Percentiles rank a stretch among this genome's conserved stretches.
These are phyloP conservation scores for Dothiorella sarmentorum DNA, from an alignment of 2,329 filamentous ascomycete genomes.

Conservation along the genomic window DNA sequence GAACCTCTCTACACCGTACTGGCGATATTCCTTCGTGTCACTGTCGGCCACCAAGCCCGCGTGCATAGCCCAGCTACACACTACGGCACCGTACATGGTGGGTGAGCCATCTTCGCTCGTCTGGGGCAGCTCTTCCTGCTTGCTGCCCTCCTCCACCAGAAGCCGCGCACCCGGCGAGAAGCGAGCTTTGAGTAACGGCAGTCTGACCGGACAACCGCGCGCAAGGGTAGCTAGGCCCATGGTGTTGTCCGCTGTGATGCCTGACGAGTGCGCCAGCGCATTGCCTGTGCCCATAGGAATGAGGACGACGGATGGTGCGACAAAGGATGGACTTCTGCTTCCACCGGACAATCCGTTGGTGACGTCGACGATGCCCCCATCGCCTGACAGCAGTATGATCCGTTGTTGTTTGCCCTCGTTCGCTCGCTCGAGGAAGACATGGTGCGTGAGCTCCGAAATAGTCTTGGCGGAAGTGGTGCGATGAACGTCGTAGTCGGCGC, in stretches of 20 bases:
- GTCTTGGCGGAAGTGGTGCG: slow-evolving; percentile 62
- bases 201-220: slow-evolving; percentile 31
- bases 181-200: slow-evolving; percentile 43
- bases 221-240: slow-evolving; percentile 41
- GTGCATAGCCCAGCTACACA: slow-evolving; percentile 87
- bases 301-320: slow-evolving; percentile 42
- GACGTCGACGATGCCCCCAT: slow-evolving; percentile 81
- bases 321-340: slow-evolving; percentile 22
- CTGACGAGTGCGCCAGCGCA: slow-evolving; percentile 47
- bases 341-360: slow-evolving; percentile 61
- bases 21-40: slow-evolving; percentile 77
- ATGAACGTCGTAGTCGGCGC: slow-evolving; percentile 51
- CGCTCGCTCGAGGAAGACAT: slow-evolving; percentile 48
- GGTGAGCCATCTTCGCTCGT: slow-evolving; percentile 29
- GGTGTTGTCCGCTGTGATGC: slow-evolving; percentile 36
- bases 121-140: slow-evolving; percentile 39
- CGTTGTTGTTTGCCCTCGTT: slow-evolving; percentile 42
- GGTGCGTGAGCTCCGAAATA: slow-evolving; percentile 60
- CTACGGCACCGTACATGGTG: slow-evolving; percentile 67
- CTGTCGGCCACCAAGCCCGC: slow-evolving; percentile 86
- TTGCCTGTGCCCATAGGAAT: slow-evolving; percentile 53
- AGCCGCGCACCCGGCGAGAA: slow-evolving; percentile 46
- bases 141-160: slow-evolving; percentile 42
- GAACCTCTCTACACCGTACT: slow-evolving; percentile 74
- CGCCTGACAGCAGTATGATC: slow-evolving; percentile 78